Base-by-base conservation (phyloP, 768 basidiomycete genomes). In the Russula emetica region DNA sequence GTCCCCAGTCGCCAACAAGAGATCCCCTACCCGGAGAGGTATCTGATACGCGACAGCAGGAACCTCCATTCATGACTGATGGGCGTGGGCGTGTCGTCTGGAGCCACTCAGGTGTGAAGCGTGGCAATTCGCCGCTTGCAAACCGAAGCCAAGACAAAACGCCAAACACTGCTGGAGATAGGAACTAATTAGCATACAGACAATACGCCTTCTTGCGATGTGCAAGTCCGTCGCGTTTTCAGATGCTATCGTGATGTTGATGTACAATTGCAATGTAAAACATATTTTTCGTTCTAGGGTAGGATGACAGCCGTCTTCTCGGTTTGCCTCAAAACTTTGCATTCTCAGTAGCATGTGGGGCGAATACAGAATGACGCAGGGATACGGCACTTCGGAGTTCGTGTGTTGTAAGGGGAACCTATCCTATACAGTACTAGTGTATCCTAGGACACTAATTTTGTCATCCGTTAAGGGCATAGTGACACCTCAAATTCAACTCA, bases 1-100 rank as follows among this genome's bases (percentile, higher is more conserved):
- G 44, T 28, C 22, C 28, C 20, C 58, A 18, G 42, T 30, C 53
- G 10, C 32, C 50, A 18, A 38, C 57, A 40, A 26, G 54, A 6
- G 56, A 54, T n/a, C 24, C 42, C 22, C 10, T 26, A 7, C 20
- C 40, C 9, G 45, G 22, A 11, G 54, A 47, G 42, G 28, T 47
- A 18, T 22, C 11, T 28, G 54, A 58, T 30, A 61, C 56, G 30
- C 54, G 59, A 52, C 66, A 52, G 16, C 61, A 59, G 44, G 60
- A 73, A 32, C 74, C 74, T 26, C 74, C 74, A 5, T 74, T 75
- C 67, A 66, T 71, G 66, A 75, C 74, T 2, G 75, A 76, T 59
- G 75, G 74, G 2, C 73, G 73, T n/a, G 74, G 75, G 20, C 69
- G 73, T 20, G 74, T 75, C 36, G 74, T 75, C 5, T 74, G 74